Percentiles rank a stretch among this genome's conserved stretches.
Conservation (phyloP, 306 rosid species). For the Dryas alaskensis region DNA sequence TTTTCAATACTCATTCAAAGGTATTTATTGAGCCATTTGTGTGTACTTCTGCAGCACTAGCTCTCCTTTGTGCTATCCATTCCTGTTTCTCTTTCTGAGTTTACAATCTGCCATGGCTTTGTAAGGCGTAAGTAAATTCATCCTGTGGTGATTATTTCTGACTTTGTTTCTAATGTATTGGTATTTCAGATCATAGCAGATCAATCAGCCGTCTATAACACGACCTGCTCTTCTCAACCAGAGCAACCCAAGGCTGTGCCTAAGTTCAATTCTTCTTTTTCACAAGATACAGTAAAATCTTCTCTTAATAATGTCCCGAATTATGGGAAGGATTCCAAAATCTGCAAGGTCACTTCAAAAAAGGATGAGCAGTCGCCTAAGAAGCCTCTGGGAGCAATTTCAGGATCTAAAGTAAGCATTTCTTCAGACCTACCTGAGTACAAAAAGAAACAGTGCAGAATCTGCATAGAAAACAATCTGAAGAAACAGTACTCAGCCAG, state of each 20-base stretch:
- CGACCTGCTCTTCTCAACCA: constrained; percentile 20
- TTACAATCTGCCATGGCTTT: background rate
- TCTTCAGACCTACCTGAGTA: constrained; percentile 22
- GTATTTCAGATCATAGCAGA: constrained; percentile 35
- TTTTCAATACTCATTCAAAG: constrained; percentile 44
- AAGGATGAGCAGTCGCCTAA: constrained; percentile 22
- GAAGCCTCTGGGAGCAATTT: constrained; percentile 15
- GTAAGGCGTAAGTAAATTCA: background rate
- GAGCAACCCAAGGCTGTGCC: constrained; percentile 20
- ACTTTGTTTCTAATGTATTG: constrained; percentile 16
- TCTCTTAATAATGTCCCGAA: constrained; percentile 13
- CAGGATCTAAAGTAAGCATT: constrained; percentile 25
- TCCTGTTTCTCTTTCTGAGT: background rate
- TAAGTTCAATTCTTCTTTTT: constrained; percentile 16
- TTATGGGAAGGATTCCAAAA: constrained; percentile 13
- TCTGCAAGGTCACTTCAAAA: constrained; percentile 8
- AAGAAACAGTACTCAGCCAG: constrained; percentile 19
- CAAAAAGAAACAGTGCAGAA: background rate
- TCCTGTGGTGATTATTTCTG: background rate
- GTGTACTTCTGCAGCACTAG: constrained; percentile 1
- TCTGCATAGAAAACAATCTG: constrained; percentile 26
- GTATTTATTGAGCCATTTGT: constrained; percentile 27
- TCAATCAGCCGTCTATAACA: constrained; percentile 11
- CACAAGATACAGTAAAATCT: background rate
- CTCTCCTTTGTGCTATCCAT: background rate